Base-by-base conservation (phyloP, 208 protist species). In the Zelonia costaricensis region DNA sequence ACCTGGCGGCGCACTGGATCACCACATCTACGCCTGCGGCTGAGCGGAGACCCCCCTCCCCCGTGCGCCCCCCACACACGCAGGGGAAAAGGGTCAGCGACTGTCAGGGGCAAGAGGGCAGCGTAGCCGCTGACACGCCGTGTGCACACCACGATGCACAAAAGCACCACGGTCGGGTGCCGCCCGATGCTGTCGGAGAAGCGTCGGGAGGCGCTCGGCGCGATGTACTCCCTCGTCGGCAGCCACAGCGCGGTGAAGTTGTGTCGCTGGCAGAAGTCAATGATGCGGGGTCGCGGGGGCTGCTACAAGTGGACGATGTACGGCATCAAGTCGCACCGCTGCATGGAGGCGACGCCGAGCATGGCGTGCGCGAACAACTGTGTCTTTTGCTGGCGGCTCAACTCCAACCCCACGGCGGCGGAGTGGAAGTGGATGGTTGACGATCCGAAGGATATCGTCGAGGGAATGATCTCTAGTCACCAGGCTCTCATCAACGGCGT, bases 291-390 rank as follows among this genome's bases (percentile, higher is more conserved):
- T 15, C 63, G 97, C 6, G 97, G 97, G 33, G 96, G 97, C 1
- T 98, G 97, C 76, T 99, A 99, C 84, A 99, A 99, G 76, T 97
- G 98, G 86, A 98, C 95, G 6, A 98, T 98, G 85, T 98, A 99
- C 74, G 97, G 97, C 58, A 98, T 99, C 63, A 56, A 76, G 42
- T 94, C 82, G 2, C 96, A 98, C 69, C 88, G 88, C 38, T 98
- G 98, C 79, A 99, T 99, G 95, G 95, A 98, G 77, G 94, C 91
- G 20, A 99, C 97, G 1, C 97, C 97, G 8, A 97, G 82, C 56
- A 76, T 99, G 70, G 97, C 96, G 8, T 98, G 96, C 62, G 93
- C 94, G 30, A 98, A 98, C 77, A 98, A 98, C 70, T 98, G 95
- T 70, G 92, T 98, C 22, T 98, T 98, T 75, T 98, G 95, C 66